Base-by-base conservation (phyloP, 495 filamentous ascomycete species). In the Evansstolkia leycettana region DNA sequence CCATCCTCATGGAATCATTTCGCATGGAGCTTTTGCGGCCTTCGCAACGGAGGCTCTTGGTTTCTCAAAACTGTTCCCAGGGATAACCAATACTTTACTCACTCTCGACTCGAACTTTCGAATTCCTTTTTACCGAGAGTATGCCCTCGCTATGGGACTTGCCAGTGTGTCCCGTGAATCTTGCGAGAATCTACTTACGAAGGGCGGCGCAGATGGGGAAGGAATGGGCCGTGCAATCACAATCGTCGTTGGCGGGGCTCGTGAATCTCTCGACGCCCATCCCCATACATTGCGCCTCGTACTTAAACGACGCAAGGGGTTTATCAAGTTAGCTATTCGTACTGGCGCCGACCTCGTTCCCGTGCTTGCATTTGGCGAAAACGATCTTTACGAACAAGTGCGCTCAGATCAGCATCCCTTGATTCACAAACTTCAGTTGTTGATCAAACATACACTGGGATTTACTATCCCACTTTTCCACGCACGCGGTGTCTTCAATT, bases 161-260 rank as follows among this genome's bases (percentile, higher is more conserved):
- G 81, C 79, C 1, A 87, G 81, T 15, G 90, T 98, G 7, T 93
- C 85, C 1, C 80, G 85, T 38, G 84, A 93, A 48, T 86, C 80
- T 4, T 94, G 89, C 56, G 78, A 84, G 50, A 90, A 94, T 43
- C 58, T 94, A 10, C 73, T 98, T 5, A 79, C 65, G 11, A 75
- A 67, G 43, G 87, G 87, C 23, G 87, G 87, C 0, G 48, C 56
- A 2, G 82, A 94, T 50, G 70, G 73, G 40, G 76, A 92, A 45
- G 87, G 87, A n/a, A 92, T 86, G 81, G 90, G 90, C 26, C 80
- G 87, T 18, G 90, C 84, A 27, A 92, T 96, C 45, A 95, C 90
- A 7, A 94, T 98, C 36, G 90, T 96, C 17, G 67, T 98, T 26
- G 90, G 90, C 37, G 90, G 90, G 2, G 90, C 90, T 9, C 73